Base-by-base conservation (phyloP, 139 green algal species). In the Eudorina sp. region DNA sequence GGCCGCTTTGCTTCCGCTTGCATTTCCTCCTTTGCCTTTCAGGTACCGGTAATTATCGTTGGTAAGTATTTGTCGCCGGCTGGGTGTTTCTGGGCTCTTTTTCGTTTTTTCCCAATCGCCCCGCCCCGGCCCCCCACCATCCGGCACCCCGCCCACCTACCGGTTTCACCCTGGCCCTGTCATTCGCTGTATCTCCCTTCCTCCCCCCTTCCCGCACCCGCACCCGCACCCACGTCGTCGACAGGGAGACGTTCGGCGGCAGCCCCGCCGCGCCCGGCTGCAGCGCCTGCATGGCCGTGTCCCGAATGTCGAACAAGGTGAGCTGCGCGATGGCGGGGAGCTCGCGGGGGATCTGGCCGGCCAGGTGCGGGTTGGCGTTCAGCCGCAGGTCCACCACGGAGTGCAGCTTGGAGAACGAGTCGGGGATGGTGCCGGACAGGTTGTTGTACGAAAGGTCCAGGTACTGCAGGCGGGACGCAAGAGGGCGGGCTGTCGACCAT, bases 391-490 rank as follows among this genome's bases (percentile, higher is more conserved):
- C 0, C 18, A 34, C 31, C 64, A 80, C 58, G 31, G 29, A 31
- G 23, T 6, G 64, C 53, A 74, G 38, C 0, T n/a, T 23, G 45
- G 23, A 31, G 40, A 88, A 51, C 11, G 46, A 40, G 34, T 46
- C 46, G 34, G 82, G 66, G 25, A 88, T 18, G 5, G 82, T 45
- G 45, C 82, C 82, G 21, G 46, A 45, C 25, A 88, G 66, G 4
- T n/a, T 4, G 66, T 88, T 88, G 46, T 1, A 23, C 0, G 46
- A 69, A 31, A 88, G 64, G 68, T 88, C 82, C 46, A 88, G 66
- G 0, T 14, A 14, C 82, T 88, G 81, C 14, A 34, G n/a, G 48
- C 21, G 34, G 53, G n/a, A n/a, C n/a, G n/a, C n/a, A n/a, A n/a
- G n/a, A n/a, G n/a, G n/a, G n/a, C n/a, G n/a, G n/a, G n/a, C n/a